These are phyloP conservation scores for Epichloe aotearoae DNA, from an alignment of 2,329 filamentous ascomycete genomes.

Conservation along the genomic window DNA sequence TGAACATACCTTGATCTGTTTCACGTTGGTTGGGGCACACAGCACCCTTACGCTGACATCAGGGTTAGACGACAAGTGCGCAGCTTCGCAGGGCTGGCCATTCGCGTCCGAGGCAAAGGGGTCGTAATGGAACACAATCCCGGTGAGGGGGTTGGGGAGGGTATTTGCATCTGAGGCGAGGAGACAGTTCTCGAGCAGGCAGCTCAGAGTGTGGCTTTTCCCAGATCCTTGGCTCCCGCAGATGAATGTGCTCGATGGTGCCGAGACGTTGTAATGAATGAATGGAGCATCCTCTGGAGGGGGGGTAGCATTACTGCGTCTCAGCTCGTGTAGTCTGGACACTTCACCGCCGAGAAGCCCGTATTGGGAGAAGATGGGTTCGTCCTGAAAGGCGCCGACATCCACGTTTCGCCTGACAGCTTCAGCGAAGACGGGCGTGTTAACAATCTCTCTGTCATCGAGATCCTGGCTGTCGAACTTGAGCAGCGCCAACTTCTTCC, in stretches of 20 bases:
- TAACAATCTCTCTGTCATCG: constrained; percentile 6
- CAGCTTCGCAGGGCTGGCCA: constrained; percentile 45
- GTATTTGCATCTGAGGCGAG: constrained; percentile 29
- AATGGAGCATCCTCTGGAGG: constrained; percentile 13
- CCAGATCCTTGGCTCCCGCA: constrained; percentile 52
- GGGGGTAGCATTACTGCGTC: too few relatives aligned
- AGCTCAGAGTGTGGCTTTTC: constrained; percentile 48
- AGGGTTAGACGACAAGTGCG: constrained; percentile 33
- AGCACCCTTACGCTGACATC: constrained; percentile 37
- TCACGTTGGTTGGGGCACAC: constrained; percentile 39
- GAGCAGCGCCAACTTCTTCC: constrained; percentile 1
- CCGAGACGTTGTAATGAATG: constrained; percentile 32
- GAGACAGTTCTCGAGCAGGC: constrained; percentile 44
- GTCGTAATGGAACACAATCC: constrained; percentile 54
- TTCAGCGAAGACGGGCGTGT: constrained; percentile 10
- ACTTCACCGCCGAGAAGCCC: constrained; percentile 9
- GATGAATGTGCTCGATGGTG: constrained; percentile 47
- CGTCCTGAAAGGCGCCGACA: neutral
- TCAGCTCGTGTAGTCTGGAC: neutral
- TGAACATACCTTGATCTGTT: constrained; percentile 19
- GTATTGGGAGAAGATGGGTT: constrained; percentile 7
- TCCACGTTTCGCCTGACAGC: constrained; percentile 4
- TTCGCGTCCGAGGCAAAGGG: constrained; percentile 34
- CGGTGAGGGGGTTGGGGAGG: constrained; percentile 39
- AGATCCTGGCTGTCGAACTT: neutral